Base-by-base conservation (phyloP, 768 basidiomycete species). In the Sarcodon aspratus region DNA sequence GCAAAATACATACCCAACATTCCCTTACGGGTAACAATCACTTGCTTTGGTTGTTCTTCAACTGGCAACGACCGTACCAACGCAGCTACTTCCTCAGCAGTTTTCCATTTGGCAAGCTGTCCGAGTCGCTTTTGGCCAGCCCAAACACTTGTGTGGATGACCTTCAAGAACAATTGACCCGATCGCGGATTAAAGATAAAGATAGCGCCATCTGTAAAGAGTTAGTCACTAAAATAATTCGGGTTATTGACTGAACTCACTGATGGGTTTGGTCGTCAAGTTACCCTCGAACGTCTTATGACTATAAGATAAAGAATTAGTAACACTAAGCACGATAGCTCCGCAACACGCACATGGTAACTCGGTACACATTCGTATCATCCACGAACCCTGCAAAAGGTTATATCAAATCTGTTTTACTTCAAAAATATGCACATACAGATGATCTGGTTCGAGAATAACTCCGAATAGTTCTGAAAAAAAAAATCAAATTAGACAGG, bases 231-330 rank as follows among this genome's bases (percentile, higher is more conserved):
- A 3, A 36, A 17, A 44, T 42, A 48, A 9, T n/a, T 27, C 40
- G 13, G 13, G 40, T 8, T 9, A 6, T 42, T 27, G 6, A n/a
- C 8, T 4, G 35, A 12, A 60, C 81, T 57, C 58, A 85, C 85
- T 97, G 71, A 99, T 96, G 6, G 95, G 96, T 66, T 98, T 98
- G 13, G 96, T 98, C 7, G 95, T 98, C 79, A 98, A 79, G 69
- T 99, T 99, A 61, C 96, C 96, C 69, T 99, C 96, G 67, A 99
- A 98, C 7, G 96, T 99, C 76, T 97, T 97, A 74, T 99, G 96
- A 62, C 82, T 84, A 36, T 7, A 52, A 57, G 54, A 32, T 55
- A 57, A 45, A 45, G 12, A n/a, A 50, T 56, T 15, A 53, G 54
- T 51, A 50, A 38, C 45, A 33, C 6, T 45, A 13, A 32, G 32